Evolutionary conservation across 2,329 filamentous ascomycete genomes (phyloP).

Genomic region (Clonostachys rhizophaga): DNA sequence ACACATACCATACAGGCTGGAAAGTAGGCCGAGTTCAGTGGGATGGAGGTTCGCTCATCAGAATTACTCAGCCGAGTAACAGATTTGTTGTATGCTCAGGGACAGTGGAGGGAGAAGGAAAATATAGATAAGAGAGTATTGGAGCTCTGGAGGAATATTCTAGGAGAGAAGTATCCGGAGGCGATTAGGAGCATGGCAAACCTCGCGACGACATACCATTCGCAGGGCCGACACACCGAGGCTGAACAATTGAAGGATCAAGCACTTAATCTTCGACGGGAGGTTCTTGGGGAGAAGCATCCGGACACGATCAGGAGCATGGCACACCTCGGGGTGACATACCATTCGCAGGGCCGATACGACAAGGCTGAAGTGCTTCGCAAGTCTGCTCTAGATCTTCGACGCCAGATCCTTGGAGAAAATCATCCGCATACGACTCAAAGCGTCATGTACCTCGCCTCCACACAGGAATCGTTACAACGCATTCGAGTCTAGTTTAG

Average conservation of each 20-base stretch:
- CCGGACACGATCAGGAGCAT: background rate
- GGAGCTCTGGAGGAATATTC: constrained; percentile 5
- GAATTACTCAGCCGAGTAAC: constrained; percentile 9
- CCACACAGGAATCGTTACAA: too few relatives aligned
- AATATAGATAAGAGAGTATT: constrained; percentile 8
- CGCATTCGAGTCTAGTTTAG: too few relatives aligned
- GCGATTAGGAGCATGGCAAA: background rate
- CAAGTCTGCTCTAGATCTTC: too few relatives aligned
- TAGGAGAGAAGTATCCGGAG: constrained; percentile 7
- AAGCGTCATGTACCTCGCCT: too few relatives aligned
- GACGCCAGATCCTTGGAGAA: too few relatives aligned
- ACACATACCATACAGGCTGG: constrained; percentile 15
- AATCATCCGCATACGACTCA: too few relatives aligned
- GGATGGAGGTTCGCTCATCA: constrained; percentile 4
- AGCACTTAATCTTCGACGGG: background rate
- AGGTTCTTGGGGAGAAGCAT: background rate
- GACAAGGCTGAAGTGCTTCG: constrained; percentile 11
- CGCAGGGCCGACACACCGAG: background rate
- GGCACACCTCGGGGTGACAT: background rate
- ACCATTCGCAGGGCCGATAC: too few relatives aligned
- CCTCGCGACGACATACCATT: background rate
- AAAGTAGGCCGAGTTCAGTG: constrained; percentile 13
- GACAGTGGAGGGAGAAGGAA: constrained; percentile 16
- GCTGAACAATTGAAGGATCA: background rate
- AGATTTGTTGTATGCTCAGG: constrained; percentile 11